Conservation (phyloP, 345 rosid genomes). For the Moricandia arvensis region DNA sequence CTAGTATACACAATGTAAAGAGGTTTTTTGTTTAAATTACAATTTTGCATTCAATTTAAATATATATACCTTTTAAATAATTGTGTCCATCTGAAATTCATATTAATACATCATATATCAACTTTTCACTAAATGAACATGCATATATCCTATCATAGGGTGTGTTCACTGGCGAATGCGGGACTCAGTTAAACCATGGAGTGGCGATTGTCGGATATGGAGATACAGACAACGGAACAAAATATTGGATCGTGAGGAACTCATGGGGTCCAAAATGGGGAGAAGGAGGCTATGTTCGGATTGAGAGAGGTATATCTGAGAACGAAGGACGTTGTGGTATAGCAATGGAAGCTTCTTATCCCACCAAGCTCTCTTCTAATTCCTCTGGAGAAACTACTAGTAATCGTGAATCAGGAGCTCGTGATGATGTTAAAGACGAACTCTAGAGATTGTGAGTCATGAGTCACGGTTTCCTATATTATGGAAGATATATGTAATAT, state of each 20-base stretch:
- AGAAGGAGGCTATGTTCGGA: conserved; percentile 67
- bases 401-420: conserved; percentile 27
- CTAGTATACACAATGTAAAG: too few relatives aligned
- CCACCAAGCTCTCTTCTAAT: conserved; percentile 42
- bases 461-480: too few relatives aligned
- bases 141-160: conserved; percentile 43
- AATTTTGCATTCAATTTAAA: not conserved
- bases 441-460: too few relatives aligned
- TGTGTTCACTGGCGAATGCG: conserved; percentile 59
- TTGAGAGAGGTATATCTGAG: conserved; percentile 48
- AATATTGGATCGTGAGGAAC: conserved; percentile 70
- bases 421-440: conserved; percentile 23
- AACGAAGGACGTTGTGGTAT: conserved; percentile 63
- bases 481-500: not conserved
- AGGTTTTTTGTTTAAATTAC: too few relatives aligned
- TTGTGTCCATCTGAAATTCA: not conserved
- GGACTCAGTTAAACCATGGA: conserved; percentile 59
- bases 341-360: conserved; percentile 73
- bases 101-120: too few relatives aligned
- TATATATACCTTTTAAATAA: too few relatives aligned
- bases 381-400: conserved; percentile 28
- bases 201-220: conserved; percentile 67
- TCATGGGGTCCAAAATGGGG: conserved; percentile 82
- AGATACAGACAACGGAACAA: conserved; percentile 50
- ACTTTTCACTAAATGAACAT: not conserved